Conservation (phyloP, 164 flowering plant genomes). For the Berberis vulgaris region DNA sequence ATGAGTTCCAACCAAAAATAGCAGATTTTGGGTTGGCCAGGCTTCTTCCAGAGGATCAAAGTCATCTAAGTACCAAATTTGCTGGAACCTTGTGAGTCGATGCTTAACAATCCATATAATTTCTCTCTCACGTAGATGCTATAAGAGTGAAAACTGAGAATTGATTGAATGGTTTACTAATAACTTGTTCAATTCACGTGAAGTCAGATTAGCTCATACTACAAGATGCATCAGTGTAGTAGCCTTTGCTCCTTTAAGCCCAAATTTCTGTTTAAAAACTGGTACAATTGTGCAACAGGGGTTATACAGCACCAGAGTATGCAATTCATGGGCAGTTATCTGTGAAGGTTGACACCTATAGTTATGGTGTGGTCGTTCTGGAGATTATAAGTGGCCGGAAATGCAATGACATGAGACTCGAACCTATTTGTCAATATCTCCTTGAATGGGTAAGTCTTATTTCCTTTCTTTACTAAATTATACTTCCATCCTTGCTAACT, state of each 20-base stretch:
- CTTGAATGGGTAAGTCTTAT: conserved; percentile 41
- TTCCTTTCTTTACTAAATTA: not conserved
- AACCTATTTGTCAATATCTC: conserved; percentile 30
- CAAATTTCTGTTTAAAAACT: not conserved
- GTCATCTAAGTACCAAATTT: conserved; percentile 48
- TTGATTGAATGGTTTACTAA: no score
- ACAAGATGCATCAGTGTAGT: not conserved
- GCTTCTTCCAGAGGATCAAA: conserved; percentile 45
- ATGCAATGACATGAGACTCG: conserved; percentile 23
- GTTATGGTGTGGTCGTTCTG: conserved; percentile 51
- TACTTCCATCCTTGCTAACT: not conserved
- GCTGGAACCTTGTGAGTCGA: conserved; percentile 60
- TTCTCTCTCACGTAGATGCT: no score
- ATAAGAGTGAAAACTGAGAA: no score
- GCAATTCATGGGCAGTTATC: conserved; percentile 52
- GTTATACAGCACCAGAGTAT: conserved; percentile 54
- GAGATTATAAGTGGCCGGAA: conserved; percentile 47
- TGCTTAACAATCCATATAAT: not conserved
- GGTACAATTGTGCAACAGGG: conserved; percentile 10
- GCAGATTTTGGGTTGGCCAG: conserved; percentile 62
- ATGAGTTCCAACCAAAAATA: conserved; percentile 44
- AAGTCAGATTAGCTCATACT: not conserved
- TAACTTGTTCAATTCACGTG: no score
- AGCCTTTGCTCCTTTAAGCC: not conserved
- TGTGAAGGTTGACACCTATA: conserved; percentile 49